Base-by-base conservation (phyloP, 73 alveolate genomes). In the Paramecium tetraurelia region DNA sequence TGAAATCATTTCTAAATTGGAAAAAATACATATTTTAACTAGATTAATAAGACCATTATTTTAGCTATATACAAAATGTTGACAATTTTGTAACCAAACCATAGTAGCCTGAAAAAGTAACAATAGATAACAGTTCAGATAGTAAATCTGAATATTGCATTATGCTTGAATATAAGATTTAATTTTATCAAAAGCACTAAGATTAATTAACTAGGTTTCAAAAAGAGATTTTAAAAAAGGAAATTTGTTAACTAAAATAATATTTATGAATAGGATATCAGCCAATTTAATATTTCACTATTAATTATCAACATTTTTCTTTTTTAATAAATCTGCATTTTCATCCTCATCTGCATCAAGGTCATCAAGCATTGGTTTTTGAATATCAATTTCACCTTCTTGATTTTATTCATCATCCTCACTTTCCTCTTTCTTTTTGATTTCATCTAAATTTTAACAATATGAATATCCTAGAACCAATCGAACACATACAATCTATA, bases 271-370 rank as follows among this genome's bases (percentile, higher is more conserved):
- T 53, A 53, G 35, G 69, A 53, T 53, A 53, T 53, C n/a, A n/a
- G 4, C 69, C 4, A 53, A 33, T 53, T 20, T 18, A 18, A 22
- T 0, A 53, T 53, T 27, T 53, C 69, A 53, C 69, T 72, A 29
- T 72, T 72, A 53, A 53, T 53, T 53, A 9, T 53, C 69, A n/a
- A 18, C 69, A 53, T 53, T 53, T 53, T 53, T 53, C 12, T 18
- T 53, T 53, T 53, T 53, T 53, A 72, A 43, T 72, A 72, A 71
- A 36, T 72, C 86, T 35, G 57, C 59, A 16, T 72, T 33, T 72
- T 72, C 86, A 72, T 72, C 86, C 16, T 72, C 86, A 36, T 72
- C 59, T 36, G 20, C 86, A 72, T 72, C 86, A 36, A 72, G 33
- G 40, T 72, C 59, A 22, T 72, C 68, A 16, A 72, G 59, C 57